Conservation (phyloP, 2,329 filamentous ascomycete genomes). For the Fusarium sp. region DNA sequence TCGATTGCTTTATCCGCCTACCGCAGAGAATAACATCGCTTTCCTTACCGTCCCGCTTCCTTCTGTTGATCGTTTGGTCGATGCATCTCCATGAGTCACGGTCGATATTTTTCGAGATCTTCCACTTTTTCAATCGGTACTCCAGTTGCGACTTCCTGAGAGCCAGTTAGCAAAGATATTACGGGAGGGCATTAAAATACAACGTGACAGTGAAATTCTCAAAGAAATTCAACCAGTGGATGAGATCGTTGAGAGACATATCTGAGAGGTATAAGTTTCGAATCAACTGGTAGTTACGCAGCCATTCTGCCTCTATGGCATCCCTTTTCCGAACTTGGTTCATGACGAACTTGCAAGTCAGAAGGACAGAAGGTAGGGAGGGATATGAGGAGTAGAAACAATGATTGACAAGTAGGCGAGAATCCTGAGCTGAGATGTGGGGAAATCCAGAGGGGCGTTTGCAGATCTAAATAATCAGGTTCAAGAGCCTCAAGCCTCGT, state of each 20-base stretch:
- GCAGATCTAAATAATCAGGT: background rate
- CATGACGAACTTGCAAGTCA: rapidly evolving
- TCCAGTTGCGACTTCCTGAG: rapidly evolving
- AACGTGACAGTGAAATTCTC: background rate
- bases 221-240: background rate
- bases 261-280: background rate
- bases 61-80: background rate
- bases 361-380: rapidly evolving
- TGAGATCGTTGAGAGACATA: background rate
- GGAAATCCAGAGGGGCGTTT: too few relatives aligned
- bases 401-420: background rate
- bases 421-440: background rate
- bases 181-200: too few relatives aligned
- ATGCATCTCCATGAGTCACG: rapidly evolving
- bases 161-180: too few relatives aligned
- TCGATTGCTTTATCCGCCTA: rapidly evolving
- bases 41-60: rapidly evolving
- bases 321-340: background rate
- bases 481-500: background rate
- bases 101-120: background rate
- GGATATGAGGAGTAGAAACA: rapidly evolving
- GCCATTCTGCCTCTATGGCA: background rate
- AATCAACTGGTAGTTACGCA: background rate
- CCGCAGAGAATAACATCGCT: background rate
- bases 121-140: background rate